Conservation (phyloP, 1,139 yeast genomes). For the Scheffersomyces segobiensis region DNA sequence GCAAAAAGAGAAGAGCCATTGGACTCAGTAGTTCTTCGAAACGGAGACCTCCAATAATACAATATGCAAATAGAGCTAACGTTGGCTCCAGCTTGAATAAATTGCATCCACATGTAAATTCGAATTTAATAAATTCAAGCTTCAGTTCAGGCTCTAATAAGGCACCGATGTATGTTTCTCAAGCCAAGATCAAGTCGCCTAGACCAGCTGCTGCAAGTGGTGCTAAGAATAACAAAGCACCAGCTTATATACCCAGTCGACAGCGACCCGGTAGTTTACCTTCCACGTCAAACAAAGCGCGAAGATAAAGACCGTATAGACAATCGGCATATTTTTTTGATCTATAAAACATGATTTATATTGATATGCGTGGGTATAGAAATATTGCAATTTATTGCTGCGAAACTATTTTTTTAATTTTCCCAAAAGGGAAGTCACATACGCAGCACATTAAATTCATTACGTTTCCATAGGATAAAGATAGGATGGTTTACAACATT, state of each 20-base stretch:
- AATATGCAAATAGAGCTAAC: neutral
- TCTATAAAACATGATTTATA: neutral
- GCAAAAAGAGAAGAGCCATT: neutral
- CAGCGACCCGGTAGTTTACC: neutral
- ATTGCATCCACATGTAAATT: neutral
- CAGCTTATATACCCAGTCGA: slow-evolving; percentile 28
- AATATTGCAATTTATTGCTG: neutral
- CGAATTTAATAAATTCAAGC: slow-evolving; percentile 6
- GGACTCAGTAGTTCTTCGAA: neutral
- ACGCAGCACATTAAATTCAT: neutral
- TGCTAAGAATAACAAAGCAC: slow-evolving; percentile 15
- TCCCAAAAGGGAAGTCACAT: neutral
- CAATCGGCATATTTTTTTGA: too few species aligned
- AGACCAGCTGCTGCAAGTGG: neutral
- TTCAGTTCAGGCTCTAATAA: slow-evolving; percentile 3
- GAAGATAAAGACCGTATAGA: neutral
- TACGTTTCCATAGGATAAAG: neutral
- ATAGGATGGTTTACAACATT: neutral
- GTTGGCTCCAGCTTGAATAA: neutral
- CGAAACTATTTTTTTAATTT: neutral
- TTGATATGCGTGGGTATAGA: neutral
- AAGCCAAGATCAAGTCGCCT: neutral
- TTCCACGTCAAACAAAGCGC: neutral
- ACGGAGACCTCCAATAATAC: neutral
- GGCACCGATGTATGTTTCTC: slow-evolving; percentile 3